Percentiles rank a stretch among this genome's conserved stretches.
phyloP scores from a whole-genome alignment of 805 yeast genomes.

The Starmerella powellii region DNA sequence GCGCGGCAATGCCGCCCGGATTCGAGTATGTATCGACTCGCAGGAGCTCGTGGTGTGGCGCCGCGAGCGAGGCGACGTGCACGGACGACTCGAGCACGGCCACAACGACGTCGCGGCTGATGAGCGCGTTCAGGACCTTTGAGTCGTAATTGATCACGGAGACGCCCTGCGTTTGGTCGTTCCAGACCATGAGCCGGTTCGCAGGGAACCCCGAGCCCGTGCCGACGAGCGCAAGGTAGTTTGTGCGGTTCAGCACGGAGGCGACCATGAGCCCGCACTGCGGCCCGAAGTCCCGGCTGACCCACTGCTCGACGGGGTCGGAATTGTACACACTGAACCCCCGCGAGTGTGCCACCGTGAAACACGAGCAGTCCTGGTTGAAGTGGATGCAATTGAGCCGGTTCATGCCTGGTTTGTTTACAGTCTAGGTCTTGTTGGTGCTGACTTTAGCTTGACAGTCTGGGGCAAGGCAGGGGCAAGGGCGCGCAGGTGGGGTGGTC shows the following conservation, averaged over 20 bases:
- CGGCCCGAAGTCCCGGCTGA: constrained; percentile 37
- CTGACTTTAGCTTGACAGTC: too few relatives aligned
- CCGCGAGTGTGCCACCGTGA: constrained; percentile 50
- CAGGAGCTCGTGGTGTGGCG: constrained; percentile 60
- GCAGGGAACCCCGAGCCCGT: constrained; percentile 71
- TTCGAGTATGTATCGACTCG: constrained; percentile 56
- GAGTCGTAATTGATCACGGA: constrained; percentile 65
- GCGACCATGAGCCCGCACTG: constrained; percentile 61
- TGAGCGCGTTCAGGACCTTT: constrained; percentile 58
- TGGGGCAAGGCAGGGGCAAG: too few relatives aligned
- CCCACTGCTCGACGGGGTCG: constrained; percentile 72
- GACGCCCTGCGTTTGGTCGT: constrained; percentile 66
- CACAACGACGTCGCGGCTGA: constrained; percentile 65
- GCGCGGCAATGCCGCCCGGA: constrained; percentile 50
- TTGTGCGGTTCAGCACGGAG: constrained; percentile 79
- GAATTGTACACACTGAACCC: constrained; percentile 81
- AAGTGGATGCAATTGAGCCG: constrained; percentile 38
- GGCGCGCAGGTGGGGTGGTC: too few relatives aligned
- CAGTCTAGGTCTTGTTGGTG: too few relatives aligned
- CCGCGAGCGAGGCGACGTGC: constrained; percentile 64
- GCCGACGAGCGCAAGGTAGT: constrained; percentile 79
- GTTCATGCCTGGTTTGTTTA: constrained; percentile 2
- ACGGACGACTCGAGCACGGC: constrained; percentile 59
- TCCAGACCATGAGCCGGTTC: constrained; percentile 81
- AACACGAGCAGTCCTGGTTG: constrained; percentile 85